Evolutionary conservation across 2,329 filamentous ascomycete species (phyloP).

Genomic region (Biscogniauxia sp.): DNA sequence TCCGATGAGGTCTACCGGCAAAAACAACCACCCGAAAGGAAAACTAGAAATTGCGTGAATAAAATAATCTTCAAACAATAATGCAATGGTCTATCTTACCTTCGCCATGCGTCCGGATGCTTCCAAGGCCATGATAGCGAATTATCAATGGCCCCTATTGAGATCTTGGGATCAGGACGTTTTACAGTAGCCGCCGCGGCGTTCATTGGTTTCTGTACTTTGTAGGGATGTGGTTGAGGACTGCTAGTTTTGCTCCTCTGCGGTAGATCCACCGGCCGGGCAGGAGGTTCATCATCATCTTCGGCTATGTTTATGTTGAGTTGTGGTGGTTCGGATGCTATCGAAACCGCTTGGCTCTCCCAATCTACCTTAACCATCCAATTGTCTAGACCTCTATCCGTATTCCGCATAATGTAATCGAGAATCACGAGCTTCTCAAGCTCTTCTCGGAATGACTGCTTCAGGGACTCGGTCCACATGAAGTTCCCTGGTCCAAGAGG

Average conservation of each 20-base stretch:
- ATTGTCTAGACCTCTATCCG: conserved; percentile 92
- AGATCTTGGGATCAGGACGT: conserved; percentile 58
- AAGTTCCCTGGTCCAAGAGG: conserved; percentile 56
- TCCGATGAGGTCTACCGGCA: conserved; percentile 93
- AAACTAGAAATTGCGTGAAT: conserved; percentile 62
- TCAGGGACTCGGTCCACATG: conserved; percentile 82
- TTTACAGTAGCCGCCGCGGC: conserved; percentile 56
- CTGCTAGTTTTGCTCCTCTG: conserved; percentile 39
- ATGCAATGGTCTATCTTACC: conserved; percentile 33
- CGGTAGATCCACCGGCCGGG: conserved; percentile 58
- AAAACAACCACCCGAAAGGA: conserved; percentile 96
- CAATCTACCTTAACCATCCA: conserved; percentile 99
- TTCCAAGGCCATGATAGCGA: conserved; percentile 99
- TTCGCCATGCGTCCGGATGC: conserved; percentile 84
- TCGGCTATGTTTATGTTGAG: conserved; percentile 59
- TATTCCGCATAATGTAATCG: conserved; percentile 99
- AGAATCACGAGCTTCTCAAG: conserved; percentile 95
- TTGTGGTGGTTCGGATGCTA: conserved; percentile 75
- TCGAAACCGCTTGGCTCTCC: conserved; percentile 76
- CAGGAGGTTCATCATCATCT: conserved; percentile 49
- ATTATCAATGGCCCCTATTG: conserved; percentile 93
- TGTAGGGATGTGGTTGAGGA: conserved; percentile 64
- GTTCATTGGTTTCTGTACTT: conserved; percentile 80
- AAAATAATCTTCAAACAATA: neutral
- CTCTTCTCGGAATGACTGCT: conserved; percentile 91